These are phyloP conservation scores for Monosporascus sp. DNA, from an alignment of 2,329 filamentous ascomycete species.

Conservation along the genomic window DNA sequence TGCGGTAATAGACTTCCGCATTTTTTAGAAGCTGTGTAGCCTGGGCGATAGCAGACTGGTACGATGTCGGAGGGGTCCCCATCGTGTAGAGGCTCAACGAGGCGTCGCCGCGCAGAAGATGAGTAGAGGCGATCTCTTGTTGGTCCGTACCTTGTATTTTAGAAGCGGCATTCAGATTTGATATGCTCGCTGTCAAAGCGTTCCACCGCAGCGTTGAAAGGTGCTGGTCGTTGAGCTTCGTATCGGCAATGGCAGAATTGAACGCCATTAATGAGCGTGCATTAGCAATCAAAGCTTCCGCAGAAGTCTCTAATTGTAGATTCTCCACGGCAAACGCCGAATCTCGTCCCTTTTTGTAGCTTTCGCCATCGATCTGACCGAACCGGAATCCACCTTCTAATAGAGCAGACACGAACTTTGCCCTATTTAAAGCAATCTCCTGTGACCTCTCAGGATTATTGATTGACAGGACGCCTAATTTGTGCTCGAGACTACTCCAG, in stretches of 20 bases:
- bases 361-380: constrained; percentile 16
- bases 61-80: constrained; percentile 16
- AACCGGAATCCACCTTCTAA: constrained; percentile 20
- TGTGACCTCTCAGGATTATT: constrained; percentile 12
- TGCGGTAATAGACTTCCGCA: constrained; percentile 26
- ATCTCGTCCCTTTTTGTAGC: constrained; percentile 22
- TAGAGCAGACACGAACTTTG: constrained; percentile 17
- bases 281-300: constrained; percentile 16
- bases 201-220: constrained; percentile 21
- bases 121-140: constrained; percentile 19
- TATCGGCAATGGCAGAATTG: constrained; percentile 18
- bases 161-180: constrained; percentile 15
- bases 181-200: constrained; percentile 16
- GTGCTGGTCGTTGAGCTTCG: constrained; percentile 7
- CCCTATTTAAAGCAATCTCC: constrained; percentile 21
- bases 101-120: constrained; percentile 23
- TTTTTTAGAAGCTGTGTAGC: constrained; percentile 20
- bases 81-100: constrained; percentile 21
- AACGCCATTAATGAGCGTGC: constrained; percentile 21
- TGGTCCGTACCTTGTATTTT: constrained; percentile 11
- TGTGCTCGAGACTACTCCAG: constrained; percentile 44
- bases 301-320: constrained; percentile 9
- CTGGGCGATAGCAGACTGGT: constrained; percentile 15
- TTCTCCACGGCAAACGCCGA: constrained; percentile 17
- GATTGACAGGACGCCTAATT: constrained; percentile 14